A percentile compares a stretch with the other conserved stretches of the same genome.
Conservation (phyloP, 140 eudicot genomes). For the Bidens hawaiensis region DNA sequence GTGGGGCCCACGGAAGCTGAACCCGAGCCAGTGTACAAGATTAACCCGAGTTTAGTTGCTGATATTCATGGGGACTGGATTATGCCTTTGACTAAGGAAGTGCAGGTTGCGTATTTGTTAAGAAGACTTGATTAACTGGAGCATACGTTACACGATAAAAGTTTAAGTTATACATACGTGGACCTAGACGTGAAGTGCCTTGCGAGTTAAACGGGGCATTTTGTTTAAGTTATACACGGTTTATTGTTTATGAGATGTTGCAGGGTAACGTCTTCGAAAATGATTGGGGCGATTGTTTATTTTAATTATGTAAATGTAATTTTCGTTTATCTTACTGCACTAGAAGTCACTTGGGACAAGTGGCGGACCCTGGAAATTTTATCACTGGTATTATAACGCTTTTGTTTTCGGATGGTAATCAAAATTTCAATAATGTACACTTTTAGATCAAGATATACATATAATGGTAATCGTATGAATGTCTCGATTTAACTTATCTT, state of each 20-base stretch:
- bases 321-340: too few species aligned
- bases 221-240: background rate
- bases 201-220: background rate
- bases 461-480: too few species aligned
- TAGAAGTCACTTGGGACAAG: too few species aligned
- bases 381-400: too few species aligned
- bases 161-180: background rate
- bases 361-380: too few species aligned
- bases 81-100: conserved; percentile 83
- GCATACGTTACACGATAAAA: background rate
- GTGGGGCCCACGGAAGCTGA: conserved; percentile 9
- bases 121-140: conserved; percentile 54
- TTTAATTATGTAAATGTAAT: background rate
- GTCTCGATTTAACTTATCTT: too few species aligned
- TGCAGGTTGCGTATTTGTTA: conserved; percentile 63
- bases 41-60: conserved; percentile 65
- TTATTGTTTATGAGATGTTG: background rate
- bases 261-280: background rate
- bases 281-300: background rate
- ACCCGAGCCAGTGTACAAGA: conserved; percentile 52
- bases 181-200: background rate
- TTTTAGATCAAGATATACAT: too few species aligned
- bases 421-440: too few species aligned
- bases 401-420: too few species aligned
- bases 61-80: conserved; percentile 78